Evolutionary conservation across 257 asterid genomes (phyloP).

Genomic region (Apocynum venetum): DNA sequence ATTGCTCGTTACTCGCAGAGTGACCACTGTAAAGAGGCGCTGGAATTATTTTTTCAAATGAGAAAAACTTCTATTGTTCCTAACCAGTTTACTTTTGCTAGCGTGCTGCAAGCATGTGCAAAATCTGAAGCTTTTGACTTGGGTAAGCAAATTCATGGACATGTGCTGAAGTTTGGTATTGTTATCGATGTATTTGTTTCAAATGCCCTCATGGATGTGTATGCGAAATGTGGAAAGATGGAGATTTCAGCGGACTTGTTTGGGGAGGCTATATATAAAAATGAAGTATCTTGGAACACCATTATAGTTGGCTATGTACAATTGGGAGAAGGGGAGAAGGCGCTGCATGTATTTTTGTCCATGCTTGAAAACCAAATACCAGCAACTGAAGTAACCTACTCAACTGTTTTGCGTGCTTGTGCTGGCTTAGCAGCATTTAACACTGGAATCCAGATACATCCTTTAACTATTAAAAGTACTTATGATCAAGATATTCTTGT

Average conservation of each 20-base stretch:
- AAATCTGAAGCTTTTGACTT: conserved; percentile 43
- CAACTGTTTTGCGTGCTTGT: conserved; percentile 80
- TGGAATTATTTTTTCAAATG: conserved; percentile 63
- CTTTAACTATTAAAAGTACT: conserved; percentile 53
- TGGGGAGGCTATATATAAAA: conserved; percentile 41
- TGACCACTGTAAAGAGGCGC: conserved; percentile 58
- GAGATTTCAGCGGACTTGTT: conserved; percentile 56
- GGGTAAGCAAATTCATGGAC: conserved; percentile 75
- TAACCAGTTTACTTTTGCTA: conserved; percentile 84
- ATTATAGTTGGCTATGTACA: conserved; percentile 78
- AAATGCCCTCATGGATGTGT: conserved; percentile 91
- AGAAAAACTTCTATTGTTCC: conserved; percentile 51
- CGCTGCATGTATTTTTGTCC: conserved; percentile 46
- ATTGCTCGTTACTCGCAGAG: conserved; percentile 85
- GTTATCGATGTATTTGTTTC: conserved; percentile 56
- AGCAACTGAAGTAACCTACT: conserved; percentile 80
- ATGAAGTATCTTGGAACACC: conserved; percentile 93
- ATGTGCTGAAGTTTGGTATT: conserved; percentile 56
- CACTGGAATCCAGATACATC: conserved; percentile 74
- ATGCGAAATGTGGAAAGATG: conserved; percentile 78
- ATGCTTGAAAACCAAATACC: conserved; percentile 54
- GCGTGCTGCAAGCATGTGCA: conserved; percentile 90
- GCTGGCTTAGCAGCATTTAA: conserved; percentile 77
- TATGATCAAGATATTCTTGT: conserved; percentile 60
- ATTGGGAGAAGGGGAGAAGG: conserved; percentile 66